Evolutionary conservation across 1,284 basidiomycete genomes (phyloP), one percentile per base, ranked within the genome.

Genomic region (Volvariella surrecta): DNA sequence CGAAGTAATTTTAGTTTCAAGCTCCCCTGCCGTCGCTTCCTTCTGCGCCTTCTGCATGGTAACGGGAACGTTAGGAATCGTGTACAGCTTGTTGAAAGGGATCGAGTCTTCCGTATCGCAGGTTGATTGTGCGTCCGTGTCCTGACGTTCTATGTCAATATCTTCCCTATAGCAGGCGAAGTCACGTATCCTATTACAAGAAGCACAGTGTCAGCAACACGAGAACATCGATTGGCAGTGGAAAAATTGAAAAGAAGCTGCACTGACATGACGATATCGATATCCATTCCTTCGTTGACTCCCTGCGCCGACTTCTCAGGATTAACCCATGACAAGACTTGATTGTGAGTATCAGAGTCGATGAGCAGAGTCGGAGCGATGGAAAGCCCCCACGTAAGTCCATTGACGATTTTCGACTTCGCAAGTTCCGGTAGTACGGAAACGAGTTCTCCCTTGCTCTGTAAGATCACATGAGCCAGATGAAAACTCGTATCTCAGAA

Each of bases 361-460:
- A 66, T 44, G 30, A 64, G 39, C 4, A 66, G 42, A 31, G 59
- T 54, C 4, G 63, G 61, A 2, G 56, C 58, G n/a, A 58, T 50
- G 4, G 58, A 61, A 15, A 54, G 39, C 21, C 51, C 44, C 58
- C 62, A 63, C 10, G 63, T 59, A 9, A 66, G 39, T 13, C 59
- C 58, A 38, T 64, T 63, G 37, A 52, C 40, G 18, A 54, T 53
- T 47, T 53, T 59, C 0, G 59, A 40, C n/a, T 52, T 52, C 16
- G 49, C 39, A 37, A 65, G 47, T 46, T 62, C 61, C 7, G 60
- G 58, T 32, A 62, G 45, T 17, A 58, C 53, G 2, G 58, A 53
- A 4, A 55, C 34, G 13, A 64, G 50, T 42, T 65, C 62, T 32
- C 57, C 53, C 49, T 54, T 57, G 39, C 50, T 60, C 63, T 65